Conservation (phyloP, 148 eudicot species). For the Rhododendron ferrugineum region DNA sequence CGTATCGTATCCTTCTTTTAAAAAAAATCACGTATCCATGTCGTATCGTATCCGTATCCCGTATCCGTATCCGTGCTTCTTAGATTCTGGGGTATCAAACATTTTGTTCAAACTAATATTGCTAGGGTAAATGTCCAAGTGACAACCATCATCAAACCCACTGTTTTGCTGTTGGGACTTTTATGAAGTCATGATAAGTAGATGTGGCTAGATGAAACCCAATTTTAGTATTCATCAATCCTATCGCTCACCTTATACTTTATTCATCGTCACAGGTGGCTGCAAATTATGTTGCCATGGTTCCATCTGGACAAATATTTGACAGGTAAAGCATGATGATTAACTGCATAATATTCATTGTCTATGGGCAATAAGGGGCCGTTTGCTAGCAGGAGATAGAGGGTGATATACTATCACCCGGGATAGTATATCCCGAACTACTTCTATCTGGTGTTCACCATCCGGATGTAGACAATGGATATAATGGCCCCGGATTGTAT, state of each 20-base stretch:
- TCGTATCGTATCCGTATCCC: too few relatives aligned
- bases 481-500: background rate
- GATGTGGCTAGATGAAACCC: background rate
- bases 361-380: too few relatives aligned
- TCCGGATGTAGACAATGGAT: too few relatives aligned
- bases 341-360: background rate
- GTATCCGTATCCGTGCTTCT: too few relatives aligned
- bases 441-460: too few relatives aligned
- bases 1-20: too few relatives aligned
- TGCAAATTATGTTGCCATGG: conserved; percentile 99
- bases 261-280: conserved; percentile 54
- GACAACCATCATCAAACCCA: background rate
- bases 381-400: too few relatives aligned
- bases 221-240: background rate
- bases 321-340: conserved; percentile 54
- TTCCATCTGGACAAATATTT: conserved; percentile 94
- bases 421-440: background rate
- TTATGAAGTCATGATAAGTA: background rate
- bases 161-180: background rate
- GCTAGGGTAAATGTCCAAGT: background rate
- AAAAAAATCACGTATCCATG: too few relatives aligned
- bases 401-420: background rate
- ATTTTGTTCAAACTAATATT: background rate
- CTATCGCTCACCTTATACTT: background rate
- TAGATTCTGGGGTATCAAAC: too few relatives aligned